A percentile compares a stretch with the other conserved stretches of the same genome.
Evolutionary conservation across 257 asterid genomes (phyloP).

Genomic region (Lycium barbarum): DNA sequence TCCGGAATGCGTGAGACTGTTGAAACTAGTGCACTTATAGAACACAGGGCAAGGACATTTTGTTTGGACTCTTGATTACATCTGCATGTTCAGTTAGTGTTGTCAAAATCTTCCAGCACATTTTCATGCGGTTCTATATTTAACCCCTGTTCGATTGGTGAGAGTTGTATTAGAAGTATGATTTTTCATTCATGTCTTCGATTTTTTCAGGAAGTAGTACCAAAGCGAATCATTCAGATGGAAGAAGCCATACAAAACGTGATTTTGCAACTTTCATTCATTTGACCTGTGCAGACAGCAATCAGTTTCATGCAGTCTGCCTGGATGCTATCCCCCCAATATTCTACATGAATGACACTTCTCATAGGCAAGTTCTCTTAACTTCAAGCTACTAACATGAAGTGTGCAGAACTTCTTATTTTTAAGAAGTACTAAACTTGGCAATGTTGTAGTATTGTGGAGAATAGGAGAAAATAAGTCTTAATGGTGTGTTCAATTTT

Average conservation of each 20-base stretch:
- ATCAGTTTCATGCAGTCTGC: slow-evolving; percentile 98
- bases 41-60: slow-evolving; percentile 87
- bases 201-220: slow-evolving; percentile 79
- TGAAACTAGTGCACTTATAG: slow-evolving; percentile 79
- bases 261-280: slow-evolving; percentile 86
- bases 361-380: slow-evolving; percentile 68
- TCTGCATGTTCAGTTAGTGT: neutral
- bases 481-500: slow-evolving; percentile 16
- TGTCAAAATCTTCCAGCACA: neutral
- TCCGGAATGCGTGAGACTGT: slow-evolving; percentile 96
- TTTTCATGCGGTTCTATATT: neutral
- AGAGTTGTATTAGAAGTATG: neutral
- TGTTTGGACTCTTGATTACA: neutral
- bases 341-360: slow-evolving; percentile 97
- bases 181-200: slow-evolving; percentile 5
- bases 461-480: slow-evolving; percentile 6
- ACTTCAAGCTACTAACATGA: neutral
- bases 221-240: slow-evolving; percentile 80
- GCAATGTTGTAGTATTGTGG: neutral
- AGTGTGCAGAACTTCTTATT: neutral
- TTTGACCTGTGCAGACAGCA: slow-evolving; percentile 86
- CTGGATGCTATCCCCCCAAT: slow-evolving; percentile 92
- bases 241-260: slow-evolving; percentile 81
- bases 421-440: neutral
- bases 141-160: neutral